Evolutionary conservation across 2,329 filamentous ascomycete species (phyloP), one percentile per base, ranked within the genome.

Genomic region (Hirsutella rhossiliensis): DNA sequence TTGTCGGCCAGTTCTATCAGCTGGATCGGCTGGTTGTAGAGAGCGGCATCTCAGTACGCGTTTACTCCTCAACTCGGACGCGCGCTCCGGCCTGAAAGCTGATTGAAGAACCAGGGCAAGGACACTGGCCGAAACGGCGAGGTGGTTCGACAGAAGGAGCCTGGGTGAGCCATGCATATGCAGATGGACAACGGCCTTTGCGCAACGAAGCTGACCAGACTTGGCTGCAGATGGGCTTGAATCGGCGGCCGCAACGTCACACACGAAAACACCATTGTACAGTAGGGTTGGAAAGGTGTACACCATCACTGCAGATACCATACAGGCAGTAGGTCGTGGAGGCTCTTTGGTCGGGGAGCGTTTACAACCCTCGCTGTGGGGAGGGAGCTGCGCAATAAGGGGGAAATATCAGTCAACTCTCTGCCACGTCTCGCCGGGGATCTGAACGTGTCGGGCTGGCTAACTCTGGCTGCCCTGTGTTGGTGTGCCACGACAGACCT

Each of bases 1-100:
- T 92, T 42, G 79, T 98, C 58, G 94, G 88, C 61, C 86, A 94
- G 61, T 97, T 97, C 67, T 97, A 87, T 69, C 85, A 96, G 66
- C 65, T 94, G 49, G 89, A 97, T 60, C 76, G 80, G 58, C 75
- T 98, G 64, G 92, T 98, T 13, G 86, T 98, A 0, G 92, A 98
- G 65, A 85, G 85, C 17, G 83, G 86, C 47, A 82, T 87, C 62
- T 79, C 83, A 56, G 83, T 87, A 74, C 37, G 52, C 5, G 23
- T n/a, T n/a, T n/a, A n/a, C 23, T 29, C 19, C 7, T 11, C 11
- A 23, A 13, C 28, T 3, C 27, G n/a, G n/a, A 17, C n/a, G 5
- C 12, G 12, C 8, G 8, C 11, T 1, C 12, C 8, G 20, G 11
- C 29, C 4, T 8, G 4, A 4, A 28, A 18, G 11, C 19, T 41